These are phyloP conservation scores for Colletotrichum melonis DNA, from an alignment of 2,329 filamentous ascomycete genomes.

Conservation along the genomic window DNA sequence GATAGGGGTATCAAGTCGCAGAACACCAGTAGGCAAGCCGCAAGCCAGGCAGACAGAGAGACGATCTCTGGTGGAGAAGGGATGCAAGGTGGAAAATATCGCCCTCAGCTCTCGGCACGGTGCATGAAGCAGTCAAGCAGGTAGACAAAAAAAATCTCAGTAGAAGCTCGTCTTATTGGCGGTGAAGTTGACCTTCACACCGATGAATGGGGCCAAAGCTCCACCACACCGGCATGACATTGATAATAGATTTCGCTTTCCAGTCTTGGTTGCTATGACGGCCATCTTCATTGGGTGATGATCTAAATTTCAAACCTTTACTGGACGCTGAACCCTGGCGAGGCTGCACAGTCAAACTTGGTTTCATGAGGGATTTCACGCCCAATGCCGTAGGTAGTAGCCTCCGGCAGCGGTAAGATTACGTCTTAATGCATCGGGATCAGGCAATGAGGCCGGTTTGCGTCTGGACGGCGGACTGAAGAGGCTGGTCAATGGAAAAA, in stretches of 20 bases:
- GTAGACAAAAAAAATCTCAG: conserved; percentile 12
- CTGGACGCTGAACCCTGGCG: conserved; percentile 27
- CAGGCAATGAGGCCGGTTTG: conserved; percentile 15
- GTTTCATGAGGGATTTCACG: conserved; percentile 35
- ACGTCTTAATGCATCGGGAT: conserved; percentile 35
- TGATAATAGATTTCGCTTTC: conserved; percentile 31
- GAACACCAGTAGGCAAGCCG: neutral
- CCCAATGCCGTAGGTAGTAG: neutral
- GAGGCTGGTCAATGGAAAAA: neutral
- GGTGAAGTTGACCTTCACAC: conserved; percentile 19
- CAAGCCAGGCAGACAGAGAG: conserved; percentile 4
- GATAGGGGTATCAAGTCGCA: conserved; percentile 10
- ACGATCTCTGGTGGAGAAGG: conserved; percentile 21
- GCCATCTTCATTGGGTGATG: conserved; percentile 29
- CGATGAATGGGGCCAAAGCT: conserved; percentile 21
- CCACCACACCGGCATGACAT: conserved; percentile 32
- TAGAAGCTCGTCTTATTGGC: conserved; percentile 21
- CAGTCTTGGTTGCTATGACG: conserved; percentile 9
- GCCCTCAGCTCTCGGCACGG: conserved; percentile 17
- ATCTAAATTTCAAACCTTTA: conserved; percentile 21
- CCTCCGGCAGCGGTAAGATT: conserved; percentile 27
- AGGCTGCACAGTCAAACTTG: conserved; percentile 33
- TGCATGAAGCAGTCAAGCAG: conserved; percentile 23
- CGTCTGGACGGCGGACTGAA: neutral
- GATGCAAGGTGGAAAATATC: conserved; percentile 32